Evolutionary conservation across 2,329 filamentous ascomycete species (phyloP).

Genomic region (Claviceps capensis): DNA sequence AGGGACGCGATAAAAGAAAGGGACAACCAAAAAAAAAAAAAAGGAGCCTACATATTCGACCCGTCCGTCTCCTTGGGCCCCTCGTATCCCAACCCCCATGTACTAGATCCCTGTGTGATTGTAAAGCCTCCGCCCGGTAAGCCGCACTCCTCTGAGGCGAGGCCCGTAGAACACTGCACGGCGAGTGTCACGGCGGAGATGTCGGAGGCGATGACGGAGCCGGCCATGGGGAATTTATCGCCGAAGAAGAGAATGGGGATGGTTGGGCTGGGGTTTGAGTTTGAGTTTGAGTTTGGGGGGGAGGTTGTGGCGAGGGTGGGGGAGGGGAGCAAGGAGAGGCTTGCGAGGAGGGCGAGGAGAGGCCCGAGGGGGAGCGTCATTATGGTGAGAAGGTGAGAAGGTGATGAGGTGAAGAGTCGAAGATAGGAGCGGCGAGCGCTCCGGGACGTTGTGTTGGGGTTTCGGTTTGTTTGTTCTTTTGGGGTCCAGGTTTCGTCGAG

Average conservation of each 20-base stretch:
- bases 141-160: slow-evolving; percentile 13
- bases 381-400: background rate
- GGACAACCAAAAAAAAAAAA: background rate
- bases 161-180: slow-evolving; percentile 13
- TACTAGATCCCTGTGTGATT: slow-evolving; percentile 17
- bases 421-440: no score
- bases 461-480: no score
- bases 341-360: slow-evolving; percentile 14
- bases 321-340: slow-evolving; percentile 7
- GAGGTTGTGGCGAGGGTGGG: slow-evolving; percentile 10
- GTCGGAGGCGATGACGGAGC: slow-evolving; percentile 18
- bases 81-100: slow-evolving; percentile 9
- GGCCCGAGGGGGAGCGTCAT: background rate
- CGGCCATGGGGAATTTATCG: slow-evolving; percentile 12
- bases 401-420: no score
- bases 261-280: slow-evolving; percentile 10
- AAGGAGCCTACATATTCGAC: background rate
- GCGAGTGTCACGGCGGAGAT: slow-evolving; percentile 17
- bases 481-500: no score
- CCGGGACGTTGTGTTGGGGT: no score
- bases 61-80: background rate
- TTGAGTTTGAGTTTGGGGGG: background rate
- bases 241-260: slow-evolving; percentile 14
- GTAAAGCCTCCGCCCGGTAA: slow-evolving; percentile 5
- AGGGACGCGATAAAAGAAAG: no score